Conservation (phyloP, 1,284 basidiomycete species). For the Fistulina hepatica region DNA sequence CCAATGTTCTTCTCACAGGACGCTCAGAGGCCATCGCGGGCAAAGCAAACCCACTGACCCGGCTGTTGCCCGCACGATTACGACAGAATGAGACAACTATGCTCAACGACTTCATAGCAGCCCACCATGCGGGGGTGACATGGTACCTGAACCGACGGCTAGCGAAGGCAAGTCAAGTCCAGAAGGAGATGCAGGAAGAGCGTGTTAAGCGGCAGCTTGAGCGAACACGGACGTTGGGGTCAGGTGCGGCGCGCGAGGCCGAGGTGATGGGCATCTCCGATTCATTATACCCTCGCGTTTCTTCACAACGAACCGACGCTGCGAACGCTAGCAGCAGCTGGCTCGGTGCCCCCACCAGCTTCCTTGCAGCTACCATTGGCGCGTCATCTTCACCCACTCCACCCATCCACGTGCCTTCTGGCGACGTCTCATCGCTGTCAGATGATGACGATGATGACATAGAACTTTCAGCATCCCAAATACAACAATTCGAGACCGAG, state of each 20-base stretch:
- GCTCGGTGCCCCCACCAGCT: constrained; percentile 52
- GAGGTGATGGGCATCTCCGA: constrained; percentile 29
- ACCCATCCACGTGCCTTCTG: constrained; percentile 21
- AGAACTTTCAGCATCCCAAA: constrained; percentile 72
- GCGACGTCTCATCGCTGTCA: constrained; percentile 26
- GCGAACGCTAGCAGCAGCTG: constrained; percentile 34
- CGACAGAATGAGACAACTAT: constrained; percentile 45
- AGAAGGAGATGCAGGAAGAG: constrained; percentile 84
- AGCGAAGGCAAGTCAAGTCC: constrained; percentile 63
- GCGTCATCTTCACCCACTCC: constrained; percentile 18
- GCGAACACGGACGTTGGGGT: constrained; percentile 68
- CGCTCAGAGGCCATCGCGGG: constrained; percentile 53
- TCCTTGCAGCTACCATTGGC: constrained; percentile 55
- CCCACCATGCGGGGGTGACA: constrained; percentile 75
- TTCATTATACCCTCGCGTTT: constrained; percentile 14
- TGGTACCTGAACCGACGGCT: constrained; percentile 77
- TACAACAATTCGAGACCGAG: constrained; percentile 84
- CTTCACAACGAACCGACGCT: too few species aligned
- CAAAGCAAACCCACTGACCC: constrained; percentile 48
- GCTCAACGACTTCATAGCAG: constrained; percentile 62
- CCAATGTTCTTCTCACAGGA: constrained; percentile 31
- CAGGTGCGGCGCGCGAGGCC: constrained; percentile 50
- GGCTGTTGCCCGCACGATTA: constrained; percentile 56
- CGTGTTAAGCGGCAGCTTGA: constrained; percentile 75
- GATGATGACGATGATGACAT: constrained; percentile 67